Base-by-base conservation (phyloP, 305 asterid genomes). In the Euphrasia arctica region DNA sequence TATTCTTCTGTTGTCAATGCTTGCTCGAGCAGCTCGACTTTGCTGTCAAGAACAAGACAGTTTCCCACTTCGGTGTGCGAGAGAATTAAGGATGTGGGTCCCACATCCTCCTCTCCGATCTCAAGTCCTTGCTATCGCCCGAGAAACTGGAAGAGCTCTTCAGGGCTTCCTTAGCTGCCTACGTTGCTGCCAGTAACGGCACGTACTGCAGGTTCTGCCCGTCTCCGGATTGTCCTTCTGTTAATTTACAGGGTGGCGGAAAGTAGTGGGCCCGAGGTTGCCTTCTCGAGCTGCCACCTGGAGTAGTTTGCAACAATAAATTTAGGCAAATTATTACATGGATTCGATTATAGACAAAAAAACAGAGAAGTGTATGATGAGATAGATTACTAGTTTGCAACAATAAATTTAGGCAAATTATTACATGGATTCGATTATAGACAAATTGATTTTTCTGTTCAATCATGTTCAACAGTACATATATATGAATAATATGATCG, bases 211-310 rank as follows among this genome's bases (percentile, higher is more conserved):
- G 90, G 73, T 93, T 88, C 69, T 90, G 97, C 66, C 99, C 97
- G 6, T 90, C 99, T 1, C 97, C 96, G 0, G 99, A 90, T 61
- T 93, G 99, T 58, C 96, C 97, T 47, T 83, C 94, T 0, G 83
- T 93, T 42, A 18, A 18, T 18, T 18, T 93, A 93, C 72, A 64
- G 74, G 0, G 91, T 78, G 34, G 74, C 77, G 0, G 83, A 66
- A 48, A 62, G 80, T 4, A 78, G 64, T 2, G 67, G 18, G 29
- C 45, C 66, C 3, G 72, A 18, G 22, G 22, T 18, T 0, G 22
- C 22, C 22, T 18, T 18, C 22, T 18, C 22, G 22, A 18, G 22
- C 22, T 18, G 22, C 22, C 22, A 18, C 22, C 22, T 18, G 22
- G 22, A 18, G 22, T 18, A 18, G 22, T 18, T 18, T 18, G 22